Conservation (phyloP, 768 basidiomycete species). For the Tricholoma terreum region DNA sequence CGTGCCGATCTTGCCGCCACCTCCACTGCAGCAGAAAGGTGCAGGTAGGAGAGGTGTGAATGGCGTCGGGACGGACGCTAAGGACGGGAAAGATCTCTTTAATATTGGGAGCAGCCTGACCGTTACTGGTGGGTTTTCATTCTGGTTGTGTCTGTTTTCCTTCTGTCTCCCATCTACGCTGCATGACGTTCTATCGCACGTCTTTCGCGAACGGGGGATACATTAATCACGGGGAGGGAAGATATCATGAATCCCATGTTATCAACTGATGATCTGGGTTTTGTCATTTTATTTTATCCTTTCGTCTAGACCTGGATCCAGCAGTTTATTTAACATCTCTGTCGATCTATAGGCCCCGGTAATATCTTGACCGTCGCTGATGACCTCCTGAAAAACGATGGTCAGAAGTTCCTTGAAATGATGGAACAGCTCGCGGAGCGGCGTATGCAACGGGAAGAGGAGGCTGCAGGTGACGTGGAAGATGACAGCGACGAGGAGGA, state of each 20-base stretch:
- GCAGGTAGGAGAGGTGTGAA: slow-evolving; percentile 11
- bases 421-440: slow-evolving; percentile 98
- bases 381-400: slow-evolving; percentile 97
- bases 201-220: not conserved
- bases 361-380: slow-evolving; percentile 98
- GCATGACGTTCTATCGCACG: not conserved
- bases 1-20: slow-evolving; percentile 15
- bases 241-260: no score
- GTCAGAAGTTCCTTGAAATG: slow-evolving; percentile 99
- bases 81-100: slow-evolving; percentile 59
- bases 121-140: slow-evolving; percentile 60
- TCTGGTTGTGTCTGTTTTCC: not conserved
- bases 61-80: slow-evolving; percentile 31
- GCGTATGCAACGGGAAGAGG: slow-evolving; percentile 87
- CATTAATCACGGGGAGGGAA: not conserved
- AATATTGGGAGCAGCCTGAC: slow-evolving; percentile 81
- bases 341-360: slow-evolving; percentile 60
- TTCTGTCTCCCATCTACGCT: not conserved
- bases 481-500: slow-evolving; percentile 48
- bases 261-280: not conserved
- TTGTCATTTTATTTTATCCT: not conserved
- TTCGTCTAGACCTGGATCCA: not conserved
- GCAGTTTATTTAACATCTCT: not conserved
- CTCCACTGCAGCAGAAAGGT: slow-evolving; percentile 19
- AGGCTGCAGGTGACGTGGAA: slow-evolving; percentile 42